Base-by-base conservation (phyloP, 352 stramenopile species). In the Phytopythium aichiense region DNA sequence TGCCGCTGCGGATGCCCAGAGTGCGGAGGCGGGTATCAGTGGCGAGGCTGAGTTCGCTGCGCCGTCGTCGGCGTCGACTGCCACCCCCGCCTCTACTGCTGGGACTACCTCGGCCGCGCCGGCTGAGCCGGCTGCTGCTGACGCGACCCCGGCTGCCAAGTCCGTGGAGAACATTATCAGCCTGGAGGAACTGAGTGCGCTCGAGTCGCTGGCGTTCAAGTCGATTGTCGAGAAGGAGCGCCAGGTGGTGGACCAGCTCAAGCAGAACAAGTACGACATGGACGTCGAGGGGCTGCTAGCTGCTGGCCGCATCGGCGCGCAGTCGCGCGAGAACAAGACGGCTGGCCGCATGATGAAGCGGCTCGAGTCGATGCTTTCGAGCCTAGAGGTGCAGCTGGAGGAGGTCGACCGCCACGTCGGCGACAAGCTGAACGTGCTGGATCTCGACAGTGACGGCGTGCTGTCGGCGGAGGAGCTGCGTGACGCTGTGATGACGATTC, bases 361-460 rank as follows among this genome's bases (percentile, higher is more conserved):
- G 55, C 79, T 99, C 38, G 86, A 96, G 64, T 87, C 78, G 7
- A 99, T 98, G 93, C 79, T 98, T 46, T 92, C 88, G 30, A 98
- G 92, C 63, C 85, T 99, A 58, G 91, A 98, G 64, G 76, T 91
- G 30, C 92, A 98, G 67, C 86, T 99, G 18, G 92, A 97, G 30
- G 89, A 97, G 68, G 95, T 98, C 33, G 92, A 99, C 69, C 81
- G 88, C 61, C 93, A 97, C 66, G 97, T 99, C 69, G 97, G 97
- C 63, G 94, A 99, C 71, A 97, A 98, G 54, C 87, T 99, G 55
- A 97, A 99, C 68, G 86, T 99, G 64, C 76, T 99, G 25, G 97
- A 99, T 73, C 92, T 94, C 66, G 97, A 99, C 81, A 92, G 84
- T 53, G 97, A 99, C 79, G 97, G 96, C 64, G 87, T 99, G 57